Conservation (phyloP, 352 stramenopile species). For the Globisporangium camurandrum region DNA sequence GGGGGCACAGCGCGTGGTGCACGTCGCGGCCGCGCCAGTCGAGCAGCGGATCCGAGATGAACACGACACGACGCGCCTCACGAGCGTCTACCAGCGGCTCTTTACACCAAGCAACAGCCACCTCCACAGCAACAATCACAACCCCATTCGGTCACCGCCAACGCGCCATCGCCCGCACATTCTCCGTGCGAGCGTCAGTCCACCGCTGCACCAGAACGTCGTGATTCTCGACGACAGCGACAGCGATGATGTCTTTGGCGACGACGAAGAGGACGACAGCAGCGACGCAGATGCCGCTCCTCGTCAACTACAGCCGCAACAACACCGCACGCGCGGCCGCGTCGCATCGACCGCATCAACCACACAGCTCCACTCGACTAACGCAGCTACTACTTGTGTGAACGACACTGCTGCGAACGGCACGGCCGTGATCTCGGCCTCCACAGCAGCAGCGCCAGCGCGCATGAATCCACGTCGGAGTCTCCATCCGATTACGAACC, state of each 20-base stretch:
- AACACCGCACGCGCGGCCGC: constrained; percentile 7
- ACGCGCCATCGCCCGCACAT: too few species aligned
- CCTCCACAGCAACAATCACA: not conserved
- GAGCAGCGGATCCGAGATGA: constrained; percentile 19
- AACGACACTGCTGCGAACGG: too few species aligned
- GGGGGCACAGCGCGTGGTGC: constrained; percentile 8
- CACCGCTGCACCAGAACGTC: constrained; percentile 3
- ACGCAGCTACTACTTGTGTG: not conserved
- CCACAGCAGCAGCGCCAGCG: constrained; percentile 14
- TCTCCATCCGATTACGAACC: constrained; percentile 51
- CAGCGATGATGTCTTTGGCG: constrained; percentile 6
- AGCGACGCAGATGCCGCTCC: not conserved
- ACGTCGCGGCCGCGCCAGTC: constrained; percentile 11
- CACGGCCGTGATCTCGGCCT: too few species aligned
- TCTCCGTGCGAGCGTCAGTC: not conserved
- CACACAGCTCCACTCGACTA: constrained; percentile 7
- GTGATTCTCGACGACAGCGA: constrained; percentile 7
- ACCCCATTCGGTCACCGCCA: not conserved
- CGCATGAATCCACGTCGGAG: constrained; percentile 49
- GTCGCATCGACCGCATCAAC: constrained; percentile 5
- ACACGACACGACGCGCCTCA: constrained; percentile 10
- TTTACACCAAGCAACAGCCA: constrained; percentile 8
- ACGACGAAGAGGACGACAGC: constrained; percentile 9
- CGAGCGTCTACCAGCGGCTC: constrained; percentile 8
- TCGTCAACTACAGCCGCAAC: not conserved